Conservation (phyloP, 495 filamentous ascomycete species). For the Tuber calosporum region DNA sequence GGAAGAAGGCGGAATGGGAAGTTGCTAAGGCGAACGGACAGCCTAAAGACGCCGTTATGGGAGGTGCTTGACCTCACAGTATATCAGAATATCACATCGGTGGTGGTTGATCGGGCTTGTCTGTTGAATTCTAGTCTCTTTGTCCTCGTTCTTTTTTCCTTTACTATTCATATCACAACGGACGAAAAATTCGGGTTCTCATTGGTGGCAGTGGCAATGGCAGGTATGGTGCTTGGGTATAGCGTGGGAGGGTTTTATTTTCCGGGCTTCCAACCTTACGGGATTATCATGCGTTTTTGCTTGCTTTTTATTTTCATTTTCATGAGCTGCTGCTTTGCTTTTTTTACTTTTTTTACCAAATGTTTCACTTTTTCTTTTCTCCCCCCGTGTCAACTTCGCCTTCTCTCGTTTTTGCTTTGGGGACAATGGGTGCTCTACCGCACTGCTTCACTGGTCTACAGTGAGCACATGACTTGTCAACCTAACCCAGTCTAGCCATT, state of each 20-base stretch:
- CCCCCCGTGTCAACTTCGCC: not conserved
- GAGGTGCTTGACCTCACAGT: slow-evolving; percentile 20
- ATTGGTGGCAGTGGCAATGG: not conserved
- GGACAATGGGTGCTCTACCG: not conserved
- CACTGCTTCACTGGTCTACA: not conserved
- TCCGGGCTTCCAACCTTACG: slow-evolving; percentile 16
- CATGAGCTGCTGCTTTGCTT: not conserved
- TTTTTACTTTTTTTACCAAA: not conserved
- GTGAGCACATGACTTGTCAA: not conserved
- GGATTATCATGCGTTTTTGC: slow-evolving; percentile 20
- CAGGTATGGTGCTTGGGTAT: slow-evolving; percentile 26
- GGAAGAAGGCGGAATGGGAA: slow-evolving; percentile 29
- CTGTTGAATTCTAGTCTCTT: not conserved
- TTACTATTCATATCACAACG: not conserved
- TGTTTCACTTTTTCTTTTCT: slow-evolving; percentile 6
- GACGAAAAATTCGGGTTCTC: not conserved
- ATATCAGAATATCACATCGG: not conserved
- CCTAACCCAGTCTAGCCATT: not conserved
- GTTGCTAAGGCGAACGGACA: slow-evolving; percentile 29
- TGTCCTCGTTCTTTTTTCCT: not conserved
- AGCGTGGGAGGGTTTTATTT: slow-evolving; percentile 20
- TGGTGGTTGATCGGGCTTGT: not conserved
- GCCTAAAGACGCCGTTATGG: slow-evolving; percentile 34
- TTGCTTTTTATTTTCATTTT: slow-evolving; percentile 10
- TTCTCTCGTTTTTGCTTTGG: slow-evolving; percentile 24